Evolutionary conservation across 108 stramenopile genomes (phyloP), one percentile per base, ranked within the genome.

Genomic region (Tribonema minus): DNA sequence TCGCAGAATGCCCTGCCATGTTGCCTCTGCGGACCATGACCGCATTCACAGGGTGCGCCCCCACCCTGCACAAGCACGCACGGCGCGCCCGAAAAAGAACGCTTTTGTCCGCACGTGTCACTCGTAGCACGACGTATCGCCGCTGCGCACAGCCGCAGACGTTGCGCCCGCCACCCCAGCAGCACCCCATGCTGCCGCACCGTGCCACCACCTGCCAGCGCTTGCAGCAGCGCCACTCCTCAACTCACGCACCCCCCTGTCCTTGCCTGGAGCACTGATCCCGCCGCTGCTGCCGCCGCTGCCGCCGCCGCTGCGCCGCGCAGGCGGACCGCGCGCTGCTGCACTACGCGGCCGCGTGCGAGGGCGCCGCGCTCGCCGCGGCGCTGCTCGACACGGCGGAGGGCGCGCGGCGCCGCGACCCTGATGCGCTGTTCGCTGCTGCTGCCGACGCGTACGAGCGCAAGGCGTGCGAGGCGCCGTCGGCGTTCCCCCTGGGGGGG

Each of bases 341-440:
- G 27, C 70, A 71, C 70, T 71, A 61, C 70, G 70, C 70, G 3
- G 40, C 70, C 60, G 70, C 70, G 32, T 71, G 59, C 36, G 60
- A 71, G 28, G n/a, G n/a, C n/a, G n/a, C n/a, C n/a, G 1, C 31
- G 7, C 40, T 41, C 29, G 40, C 67, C 30, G 25, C 67, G 0
- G 67, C 67, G 5, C 67, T 68, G 31, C 40, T 68, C 15, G 67
- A 28, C 31, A n/a, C n/a, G n/a, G n/a, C n/a, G n/a, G n/a, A n/a
- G n/a, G n/a, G n/a, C n/a, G n/a, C n/a, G n/a, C 67, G 67, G 27
- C 40, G 67, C 15, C 9, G 67, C 12, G 67, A 68, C 29, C 40
- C 67, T 4, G 67, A 41, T 26, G 67, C 67, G 30, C 40, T 40
- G 20, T 68, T 68, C 34, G 38, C 67, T 1, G 41, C 40, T 40